phyloP scores from a whole-genome alignment of 805 yeast genomes.

The Komagataella pseudopastoris region DNA sequence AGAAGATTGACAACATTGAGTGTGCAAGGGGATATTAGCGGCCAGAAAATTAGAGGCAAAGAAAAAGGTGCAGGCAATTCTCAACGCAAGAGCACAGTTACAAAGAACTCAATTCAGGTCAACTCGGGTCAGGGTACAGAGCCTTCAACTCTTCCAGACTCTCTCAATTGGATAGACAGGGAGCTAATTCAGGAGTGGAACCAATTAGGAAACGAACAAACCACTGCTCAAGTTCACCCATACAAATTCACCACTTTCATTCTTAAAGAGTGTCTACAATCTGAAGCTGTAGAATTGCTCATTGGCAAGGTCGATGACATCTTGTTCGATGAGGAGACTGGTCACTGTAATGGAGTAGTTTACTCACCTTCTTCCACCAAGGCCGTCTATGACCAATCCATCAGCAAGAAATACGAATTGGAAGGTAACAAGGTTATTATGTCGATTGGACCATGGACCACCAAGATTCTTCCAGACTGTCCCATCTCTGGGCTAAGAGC shows the following conservation, averaged over 20 bases:
- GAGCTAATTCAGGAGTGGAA: slow-evolving; percentile 61
- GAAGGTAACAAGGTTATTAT: slow-evolving; percentile 68
- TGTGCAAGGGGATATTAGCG: slow-evolving; percentile 65
- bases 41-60: slow-evolving; percentile 4
- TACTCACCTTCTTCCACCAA: slow-evolving; percentile 30
- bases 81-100: slow-evolving; percentile 10
- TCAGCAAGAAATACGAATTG: slow-evolving; percentile 28
- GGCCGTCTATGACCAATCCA: slow-evolving; percentile 15
- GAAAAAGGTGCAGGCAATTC: background rate
- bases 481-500: slow-evolving; percentile 93
- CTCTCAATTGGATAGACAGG: slow-evolving; percentile 65
- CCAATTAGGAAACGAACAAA: slow-evolving; percentile 66
- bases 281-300: slow-evolving; percentile 73
- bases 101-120: slow-evolving; percentile 20
- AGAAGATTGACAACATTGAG: slow-evolving; percentile 78
- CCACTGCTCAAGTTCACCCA: slow-evolving; percentile 96
- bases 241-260: slow-evolving; percentile 82
- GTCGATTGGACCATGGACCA: slow-evolving; percentile 95
- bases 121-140: slow-evolving; percentile 9
- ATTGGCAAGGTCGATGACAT: slow-evolving; percentile 75
- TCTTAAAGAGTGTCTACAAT: slow-evolving; percentile 64
- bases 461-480: slow-evolving; percentile 78
- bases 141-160: slow-evolving; percentile 32
- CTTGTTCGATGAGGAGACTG: slow-evolving; percentile 44
- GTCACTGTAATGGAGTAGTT: slow-evolving; percentile 60